A percentile compares a stretch with the other conserved stretches of the same genome.
Conservation (phyloP, 352 stramenopile species). For the Blastocystis sp. region DNA sequence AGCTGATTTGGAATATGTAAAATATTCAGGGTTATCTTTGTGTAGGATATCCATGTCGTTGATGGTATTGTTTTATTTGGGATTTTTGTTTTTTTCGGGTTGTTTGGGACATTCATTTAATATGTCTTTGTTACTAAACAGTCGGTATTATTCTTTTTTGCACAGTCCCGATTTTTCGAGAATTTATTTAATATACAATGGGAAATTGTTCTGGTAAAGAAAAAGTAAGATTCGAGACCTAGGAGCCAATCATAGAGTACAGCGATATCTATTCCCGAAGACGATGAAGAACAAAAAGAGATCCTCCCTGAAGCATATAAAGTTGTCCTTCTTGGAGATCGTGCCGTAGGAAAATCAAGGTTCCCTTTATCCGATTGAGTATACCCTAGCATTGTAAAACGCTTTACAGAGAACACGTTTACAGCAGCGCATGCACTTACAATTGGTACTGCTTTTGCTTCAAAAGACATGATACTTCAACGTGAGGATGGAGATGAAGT, state of each 20-base stretch:
- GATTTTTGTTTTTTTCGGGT: no score
- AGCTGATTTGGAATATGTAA: no score
- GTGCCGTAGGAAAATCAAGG: slow-evolving; percentile 47
- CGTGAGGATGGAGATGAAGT: slow-evolving; percentile 43
- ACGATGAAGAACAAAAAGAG: background rate
- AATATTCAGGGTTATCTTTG: no score
- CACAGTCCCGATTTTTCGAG: no score
- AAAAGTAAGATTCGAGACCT: background rate
- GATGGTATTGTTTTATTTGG: no score
- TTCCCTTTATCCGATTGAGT: background rate
- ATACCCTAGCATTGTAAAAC: slow-evolving; percentile 43
- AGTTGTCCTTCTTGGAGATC: slow-evolving; percentile 56
- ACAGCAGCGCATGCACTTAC: slow-evolving; percentile 31
- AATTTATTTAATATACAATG: slow-evolving; percentile 16
- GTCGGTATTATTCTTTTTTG: no score
- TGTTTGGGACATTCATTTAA: background rate
- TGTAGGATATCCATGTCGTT: no score
- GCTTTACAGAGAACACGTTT: slow-evolving; percentile 53
- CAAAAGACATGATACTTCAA: slow-evolving; percentile 43
- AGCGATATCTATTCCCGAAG: slow-evolving; percentile 27
- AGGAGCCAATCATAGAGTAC: background rate
- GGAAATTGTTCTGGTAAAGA: slow-evolving; percentile 56
- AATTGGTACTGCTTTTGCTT: slow-evolving; percentile 47
- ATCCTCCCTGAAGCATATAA: slow-evolving; percentile 44
- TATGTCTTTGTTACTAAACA: no score